Conservation (phyloP, 805 yeast genomes). For the Metschnikowia picachoensis region DNA sequence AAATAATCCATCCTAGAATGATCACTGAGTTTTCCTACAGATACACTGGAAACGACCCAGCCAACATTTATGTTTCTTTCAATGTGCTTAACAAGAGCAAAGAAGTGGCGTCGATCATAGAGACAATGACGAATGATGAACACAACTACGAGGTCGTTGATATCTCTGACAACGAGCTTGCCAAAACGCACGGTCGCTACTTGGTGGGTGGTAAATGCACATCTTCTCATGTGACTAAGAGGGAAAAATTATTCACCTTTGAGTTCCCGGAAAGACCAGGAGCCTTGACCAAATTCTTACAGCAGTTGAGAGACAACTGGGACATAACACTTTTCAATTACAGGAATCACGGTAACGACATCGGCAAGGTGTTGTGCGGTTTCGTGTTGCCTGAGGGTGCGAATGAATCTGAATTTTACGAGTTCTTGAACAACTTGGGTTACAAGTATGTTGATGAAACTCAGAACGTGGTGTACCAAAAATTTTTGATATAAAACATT, state of each 20-base stretch:
- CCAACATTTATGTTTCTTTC: constrained; percentile 86
- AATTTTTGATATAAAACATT: constrained; percentile 47
- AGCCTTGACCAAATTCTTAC: constrained; percentile 78
- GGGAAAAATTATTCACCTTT: constrained; percentile 77
- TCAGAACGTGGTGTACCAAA: constrained; percentile 78
- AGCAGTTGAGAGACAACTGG: constrained; percentile 72
- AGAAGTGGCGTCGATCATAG: constrained; percentile 65
- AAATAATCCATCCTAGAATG: constrained; percentile 76
- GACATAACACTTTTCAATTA: constrained; percentile 93
- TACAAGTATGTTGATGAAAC: constrained; percentile 80
- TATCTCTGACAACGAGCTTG: constrained; percentile 88
- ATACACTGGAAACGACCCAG: constrained; percentile 50
- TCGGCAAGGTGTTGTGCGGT: constrained; percentile 90
- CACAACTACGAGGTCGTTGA: constrained; percentile 67
- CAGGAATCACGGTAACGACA: constrained; percentile 94
- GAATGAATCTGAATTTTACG: constrained; percentile 59
- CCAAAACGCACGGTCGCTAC: constrained; percentile 94
- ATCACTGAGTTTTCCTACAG: constrained; percentile 96
- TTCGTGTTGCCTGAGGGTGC: constrained; percentile 71
- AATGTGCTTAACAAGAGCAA: constrained; percentile 70
- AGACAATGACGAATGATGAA: constrained; percentile 56
- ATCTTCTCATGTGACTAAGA: constrained; percentile 43
- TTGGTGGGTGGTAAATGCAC: constrained; percentile 85
- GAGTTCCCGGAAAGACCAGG: constrained; percentile 99
- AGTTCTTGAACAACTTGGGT: constrained; percentile 66